Evolutionary conservation across 1,284 basidiomycete species (phyloP).

Genomic region (Sporisorium iseilematis-ciliati): DNA sequence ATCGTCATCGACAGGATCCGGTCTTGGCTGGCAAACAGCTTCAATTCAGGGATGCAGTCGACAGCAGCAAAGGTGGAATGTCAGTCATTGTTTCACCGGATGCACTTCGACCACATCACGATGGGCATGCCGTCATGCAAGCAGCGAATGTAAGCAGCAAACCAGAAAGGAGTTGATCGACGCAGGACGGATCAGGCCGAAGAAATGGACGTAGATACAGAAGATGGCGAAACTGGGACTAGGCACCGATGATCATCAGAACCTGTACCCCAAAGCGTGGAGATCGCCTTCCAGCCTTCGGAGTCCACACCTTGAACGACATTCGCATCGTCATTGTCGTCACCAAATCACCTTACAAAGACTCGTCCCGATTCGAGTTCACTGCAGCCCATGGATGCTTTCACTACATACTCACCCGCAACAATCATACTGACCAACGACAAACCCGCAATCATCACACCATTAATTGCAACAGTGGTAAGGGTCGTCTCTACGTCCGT

Average conservation of each 20-base stretch:
- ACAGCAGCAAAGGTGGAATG: too few relatives aligned
- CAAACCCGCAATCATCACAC: background rate
- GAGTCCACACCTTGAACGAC: background rate
- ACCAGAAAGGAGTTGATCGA: too few relatives aligned
- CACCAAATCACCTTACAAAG: background rate
- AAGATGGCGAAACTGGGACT: too few relatives aligned
- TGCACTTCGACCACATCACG: too few relatives aligned
- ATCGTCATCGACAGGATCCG: background rate
- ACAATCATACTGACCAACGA: slow-evolving; percentile 16
- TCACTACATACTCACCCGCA: background rate
- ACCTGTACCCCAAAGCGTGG: background rate
- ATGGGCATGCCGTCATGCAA: too few relatives aligned
- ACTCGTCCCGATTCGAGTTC: background rate
- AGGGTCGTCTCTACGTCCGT: slow-evolving; percentile 69
- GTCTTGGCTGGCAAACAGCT: background rate
- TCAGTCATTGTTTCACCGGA: too few relatives aligned
- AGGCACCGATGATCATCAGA: too few relatives aligned
- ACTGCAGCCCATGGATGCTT: slow-evolving; percentile 24
- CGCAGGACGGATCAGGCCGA: too few relatives aligned
- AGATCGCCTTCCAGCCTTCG: too few relatives aligned
- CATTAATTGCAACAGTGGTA: slow-evolving; percentile 56
- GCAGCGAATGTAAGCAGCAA: too few relatives aligned
- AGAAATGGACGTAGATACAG: too few relatives aligned
- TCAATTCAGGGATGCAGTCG: too few relatives aligned
- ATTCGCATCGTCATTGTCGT: background rate